A percentile compares a stretch with the other conserved stretches of the same genome.
Evolutionary conservation across 805 yeast genomes (phyloP).

Genomic region (Zygoascus bituminiphila): DNA sequence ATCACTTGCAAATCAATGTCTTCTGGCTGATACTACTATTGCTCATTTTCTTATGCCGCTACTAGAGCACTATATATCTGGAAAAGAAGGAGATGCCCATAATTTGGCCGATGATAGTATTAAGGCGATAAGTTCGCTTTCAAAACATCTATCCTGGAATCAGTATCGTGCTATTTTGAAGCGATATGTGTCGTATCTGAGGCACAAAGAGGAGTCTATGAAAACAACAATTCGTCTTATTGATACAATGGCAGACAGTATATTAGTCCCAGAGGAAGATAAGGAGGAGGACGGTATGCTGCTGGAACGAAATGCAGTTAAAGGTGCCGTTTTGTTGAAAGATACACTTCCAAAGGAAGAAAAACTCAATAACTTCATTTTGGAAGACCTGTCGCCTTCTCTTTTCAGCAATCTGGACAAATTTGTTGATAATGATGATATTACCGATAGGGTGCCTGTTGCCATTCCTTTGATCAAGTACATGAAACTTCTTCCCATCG

Average conservation of each 20-base stretch:
- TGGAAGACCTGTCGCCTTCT: conserved; percentile 52
- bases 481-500: conserved; percentile 52
- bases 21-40: conserved; percentile 48
- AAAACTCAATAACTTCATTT: conserved; percentile 40
- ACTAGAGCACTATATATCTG: conserved; percentile 72
- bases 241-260: conserved; percentile 17
- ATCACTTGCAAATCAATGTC: conserved; percentile 34
- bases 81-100: conserved; percentile 28
- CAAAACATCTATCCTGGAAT: conserved; percentile 58
- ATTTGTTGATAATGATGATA: conserved; percentile 58
- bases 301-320: neutral
- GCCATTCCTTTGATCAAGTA: conserved; percentile 72
- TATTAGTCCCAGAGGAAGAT: conserved; percentile 5
- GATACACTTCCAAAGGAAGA: conserved; percentile 32
- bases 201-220: conserved; percentile 39
- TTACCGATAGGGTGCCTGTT: conserved; percentile 64
- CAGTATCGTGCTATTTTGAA: conserved; percentile 70
- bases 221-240: conserved; percentile 50
- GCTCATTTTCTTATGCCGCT: conserved; percentile 80
- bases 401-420: conserved; percentile 45
- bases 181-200: conserved; percentile 50
- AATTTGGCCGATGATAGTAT: conserved; percentile 41
- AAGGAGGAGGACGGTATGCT: conserved; percentile 6
- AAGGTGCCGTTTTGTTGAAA: conserved; percentile 2
- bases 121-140: conserved; percentile 49